Evolutionary conservation across 257 asterid genomes (phyloP).

Genomic region (Scutellaria barbata): DNA sequence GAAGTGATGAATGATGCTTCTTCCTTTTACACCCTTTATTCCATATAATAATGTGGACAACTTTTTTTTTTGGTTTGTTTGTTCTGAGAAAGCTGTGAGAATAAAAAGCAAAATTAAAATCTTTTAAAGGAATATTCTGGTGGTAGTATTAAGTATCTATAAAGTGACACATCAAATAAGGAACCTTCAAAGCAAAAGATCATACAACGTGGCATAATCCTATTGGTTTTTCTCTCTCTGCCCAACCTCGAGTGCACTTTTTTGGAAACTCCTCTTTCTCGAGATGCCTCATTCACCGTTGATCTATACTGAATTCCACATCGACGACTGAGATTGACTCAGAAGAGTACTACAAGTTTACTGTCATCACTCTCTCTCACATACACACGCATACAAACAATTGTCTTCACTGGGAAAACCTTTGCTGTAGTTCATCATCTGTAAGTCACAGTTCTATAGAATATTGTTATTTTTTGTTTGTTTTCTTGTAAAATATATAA

Average conservation of each 20-base stretch:
- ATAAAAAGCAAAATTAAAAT: not conserved
- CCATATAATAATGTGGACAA: not conserved
- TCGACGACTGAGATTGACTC: slow-evolving; percentile 40
- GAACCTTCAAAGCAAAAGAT: not conserved
- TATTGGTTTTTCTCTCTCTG: not conserved
- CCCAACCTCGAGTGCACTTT: not conserved
- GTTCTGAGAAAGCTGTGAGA: not conserved
- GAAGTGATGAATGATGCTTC: not conserved
- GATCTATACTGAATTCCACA: slow-evolving; percentile 15
- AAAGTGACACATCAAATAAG: not conserved
- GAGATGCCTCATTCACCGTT: slow-evolving; percentile 25
- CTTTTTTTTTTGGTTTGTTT: not conserved
- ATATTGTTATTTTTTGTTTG: not conserved
- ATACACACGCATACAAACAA: not conserved
- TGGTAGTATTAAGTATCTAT: not conserved
- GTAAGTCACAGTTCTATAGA: slow-evolving; percentile 33
- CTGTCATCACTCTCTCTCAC: not conserved
- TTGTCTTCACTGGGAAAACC: slow-evolving; percentile 11
- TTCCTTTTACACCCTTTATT: slow-evolving; percentile 26
- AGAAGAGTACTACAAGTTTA: not conserved
- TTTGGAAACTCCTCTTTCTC: not conserved
- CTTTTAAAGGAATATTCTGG: slow-evolving; percentile 14
- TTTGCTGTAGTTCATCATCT: not conserved
- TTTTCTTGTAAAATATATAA: not conserved
- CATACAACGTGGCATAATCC: slow-evolving; percentile 17